Conservation (phyloP, 371 early-diverging fungal genomes). For the Nematocida ausubeli region DNA sequence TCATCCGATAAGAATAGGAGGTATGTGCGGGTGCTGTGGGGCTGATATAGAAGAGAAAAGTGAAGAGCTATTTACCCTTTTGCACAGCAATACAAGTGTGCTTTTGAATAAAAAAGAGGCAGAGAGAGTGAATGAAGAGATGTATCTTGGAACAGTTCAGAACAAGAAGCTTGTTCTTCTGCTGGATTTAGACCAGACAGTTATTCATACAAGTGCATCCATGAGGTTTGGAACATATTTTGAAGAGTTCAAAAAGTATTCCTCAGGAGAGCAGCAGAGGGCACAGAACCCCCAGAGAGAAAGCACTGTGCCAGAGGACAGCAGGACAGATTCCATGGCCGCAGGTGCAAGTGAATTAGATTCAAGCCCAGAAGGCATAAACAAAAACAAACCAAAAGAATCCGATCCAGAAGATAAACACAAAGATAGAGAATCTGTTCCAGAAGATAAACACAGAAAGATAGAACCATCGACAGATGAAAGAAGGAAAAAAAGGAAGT, state of each 20-base stretch:
- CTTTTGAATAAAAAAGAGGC: slow-evolving; percentile 56
- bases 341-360: too few relatives aligned
- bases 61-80: slow-evolving; percentile 46
- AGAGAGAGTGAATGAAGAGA: slow-evolving; percentile 43
- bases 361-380: background rate
- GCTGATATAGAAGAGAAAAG: slow-evolving; percentile 40
- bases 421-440: background rate
- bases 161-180: slow-evolving; percentile 79
- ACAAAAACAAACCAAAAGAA: background rate
- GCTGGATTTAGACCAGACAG: slow-evolving; percentile 93
- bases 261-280: background rate
- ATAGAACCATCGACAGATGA: background rate
- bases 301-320: background rate
- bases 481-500: background rate
- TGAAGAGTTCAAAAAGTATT: background rate
- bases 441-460: background rate
- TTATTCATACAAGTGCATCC: slow-evolving; percentile 79
- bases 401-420: background rate
- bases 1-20: slow-evolving; percentile 58
- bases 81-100: slow-evolving; percentile 57
- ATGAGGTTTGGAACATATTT: slow-evolving; percentile 1
- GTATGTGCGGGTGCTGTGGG: slow-evolving; percentile 64
- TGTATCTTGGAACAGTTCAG: slow-evolving; percentile 69
- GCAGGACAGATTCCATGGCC: background rate
- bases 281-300: background rate